Base-by-base conservation (phyloP, 768 basidiomycete genomes). In the Boletellus sp. region DNA sequence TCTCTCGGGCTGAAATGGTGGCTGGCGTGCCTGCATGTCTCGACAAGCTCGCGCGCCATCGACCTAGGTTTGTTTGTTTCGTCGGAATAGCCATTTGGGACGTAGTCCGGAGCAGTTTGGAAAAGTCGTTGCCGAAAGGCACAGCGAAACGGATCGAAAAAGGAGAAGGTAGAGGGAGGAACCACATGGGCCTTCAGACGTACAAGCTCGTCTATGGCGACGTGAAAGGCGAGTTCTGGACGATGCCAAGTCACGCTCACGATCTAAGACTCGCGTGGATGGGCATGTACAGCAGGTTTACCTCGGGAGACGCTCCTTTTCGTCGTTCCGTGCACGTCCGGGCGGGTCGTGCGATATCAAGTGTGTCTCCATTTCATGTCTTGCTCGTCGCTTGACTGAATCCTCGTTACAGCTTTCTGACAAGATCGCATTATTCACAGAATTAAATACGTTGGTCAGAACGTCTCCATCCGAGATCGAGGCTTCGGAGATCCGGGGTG, bases 311-410 rank as follows among this genome's bases (percentile, higher is more conserved):
- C 87, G 0, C 59, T 91, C 1, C 80, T 94, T 62, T 92, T 81
- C 61, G 83, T 85, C 2, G 75, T 86, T 28, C 86, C 88, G 0
- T 85, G 83, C 57, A 89, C 88, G 0, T 92, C 89, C 0, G 89
- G 84, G 0, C 74, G 80, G 8, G 87, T 91, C 0, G 80, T 82
- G 12, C 69, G 74, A n/a, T 84, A 85, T 57, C 85, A 88, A 71
- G 89, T 86, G 26, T 48, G 76, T 61, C 28, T 10, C 40, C 34
- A 28, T 40, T 13, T 41, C 39, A 12, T 16, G 11, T 28, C 15
- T 45, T 26, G 0, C 17, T 36, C n/a, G 5, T 28, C 36, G 28
- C 17, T 13, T 39, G 9, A 24, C 28, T 15, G n/a, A 51, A n/a
- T 28, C 28, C 3, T 33, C 42, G 23, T 10, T 16, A 3, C 53